Evolutionary conservation across 2,329 filamentous ascomycete genomes (phyloP), one percentile per base, ranked within the genome.

Genomic region (Seiridium cupressi): DNA sequence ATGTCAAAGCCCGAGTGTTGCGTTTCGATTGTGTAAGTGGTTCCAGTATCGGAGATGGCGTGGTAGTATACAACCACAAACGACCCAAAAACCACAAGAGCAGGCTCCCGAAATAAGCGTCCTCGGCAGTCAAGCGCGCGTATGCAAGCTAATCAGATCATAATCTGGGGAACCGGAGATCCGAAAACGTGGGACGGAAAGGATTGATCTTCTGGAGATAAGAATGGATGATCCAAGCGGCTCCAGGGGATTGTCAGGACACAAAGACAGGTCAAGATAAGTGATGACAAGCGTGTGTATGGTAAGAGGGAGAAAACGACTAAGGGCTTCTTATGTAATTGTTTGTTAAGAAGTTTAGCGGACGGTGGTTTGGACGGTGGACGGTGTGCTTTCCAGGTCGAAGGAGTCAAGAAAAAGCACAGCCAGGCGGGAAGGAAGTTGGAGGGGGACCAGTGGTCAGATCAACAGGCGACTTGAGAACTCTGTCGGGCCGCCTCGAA

Each of bases 81-180:
- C 18, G 18, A 26, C 18, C 18, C 18, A 26, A 26, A 26, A 26
- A 53, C 31, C 11, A 44, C 40, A 9, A 51, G 5, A 38, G 46
- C n/a, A 26, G 8, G 13, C 34, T 18, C 44, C 55, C 44, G 40
- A 58, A 8, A 48, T 34, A 35, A 59, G 57, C 40, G 49, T 59
- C 49, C 49, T 46, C 48, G 48, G 57, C 40, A 53, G 26, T 32
- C 47, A 54, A 59, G 64, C 66, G 65, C 69, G 67, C 65, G 65
- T 65, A 70, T 69, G 68, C 68, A 70, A 71, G 74, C 76, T 76
- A 78, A 78, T 74, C 76, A 74, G 72, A 72, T 73, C 73, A 73
- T 74, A 76, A 73, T 72, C 70, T 66, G 72, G 72, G 70, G 73
- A 68, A 70, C 63, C 72, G 68, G 69, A 72, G 73, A 76, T 73